phyloP scores from a whole-genome alignment of 2,329 filamentous ascomycete species.

The Ceratocystis diversiconidia region DNA sequence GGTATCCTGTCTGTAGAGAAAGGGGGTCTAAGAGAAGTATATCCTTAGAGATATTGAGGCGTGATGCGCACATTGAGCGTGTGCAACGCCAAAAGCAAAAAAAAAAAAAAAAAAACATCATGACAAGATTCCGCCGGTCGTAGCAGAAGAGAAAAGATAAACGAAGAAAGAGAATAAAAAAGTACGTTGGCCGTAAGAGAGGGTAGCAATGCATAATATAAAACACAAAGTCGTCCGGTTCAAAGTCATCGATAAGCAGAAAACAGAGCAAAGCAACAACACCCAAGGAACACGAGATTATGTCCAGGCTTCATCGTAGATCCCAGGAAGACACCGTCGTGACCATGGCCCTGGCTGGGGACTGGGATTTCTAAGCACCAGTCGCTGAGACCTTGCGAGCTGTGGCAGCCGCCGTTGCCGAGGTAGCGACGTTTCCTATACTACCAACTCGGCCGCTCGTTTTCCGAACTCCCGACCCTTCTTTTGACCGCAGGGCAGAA shows the following conservation, averaged over 20 bases:
- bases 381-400: slow-evolving; percentile 39
- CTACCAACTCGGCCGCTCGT: slow-evolving; percentile 52
- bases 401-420: slow-evolving; percentile 30
- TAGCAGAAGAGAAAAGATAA: background rate
- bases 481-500: slow-evolving; percentile 37
- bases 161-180: background rate
- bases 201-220: slow-evolving; percentile 15
- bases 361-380: slow-evolving; percentile 25
- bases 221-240: slow-evolving; percentile 18
- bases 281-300: background rate
- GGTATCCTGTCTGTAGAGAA: no score
- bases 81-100: background rate
- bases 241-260: background rate
- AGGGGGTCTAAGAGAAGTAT: no score
- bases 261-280: slow-evolving; percentile 2
- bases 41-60: no score
- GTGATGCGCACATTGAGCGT: no score
- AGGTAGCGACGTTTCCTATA: slow-evolving; percentile 26
- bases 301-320: slow-evolving; percentile 17
- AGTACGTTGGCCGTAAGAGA: slow-evolving; percentile 4
- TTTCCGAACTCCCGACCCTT: slow-evolving; percentile 45
- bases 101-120: slow-evolving; percentile 1
- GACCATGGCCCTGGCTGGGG: slow-evolving; percentile 19
- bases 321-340: slow-evolving; percentile 20
- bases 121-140: background rate